Percentiles rank a stretch among this genome's conserved stretches.
Conservation (phyloP, 1,284 basidiomycete species). For the Trichosporon ovoides region DNA sequence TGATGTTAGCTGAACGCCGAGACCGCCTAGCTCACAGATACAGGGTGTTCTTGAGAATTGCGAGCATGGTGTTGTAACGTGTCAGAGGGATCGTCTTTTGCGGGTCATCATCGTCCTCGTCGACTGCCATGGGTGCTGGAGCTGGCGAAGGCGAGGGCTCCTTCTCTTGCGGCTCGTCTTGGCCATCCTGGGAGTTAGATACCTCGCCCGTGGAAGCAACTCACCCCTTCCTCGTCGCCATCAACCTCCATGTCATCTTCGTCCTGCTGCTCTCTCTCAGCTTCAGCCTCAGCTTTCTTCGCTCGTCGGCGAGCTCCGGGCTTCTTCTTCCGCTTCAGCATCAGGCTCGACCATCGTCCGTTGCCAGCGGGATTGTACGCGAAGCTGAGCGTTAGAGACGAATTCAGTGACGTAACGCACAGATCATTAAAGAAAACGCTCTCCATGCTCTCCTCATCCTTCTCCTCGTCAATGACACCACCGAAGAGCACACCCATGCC, state of each 20-base stretch:
- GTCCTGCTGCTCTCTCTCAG: constrained; percentile 41
- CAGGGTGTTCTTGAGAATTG: constrained; percentile 75
- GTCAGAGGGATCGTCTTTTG: constrained; percentile 63
- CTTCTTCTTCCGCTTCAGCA: constrained; percentile 56
- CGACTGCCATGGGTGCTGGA: constrained; percentile 2
- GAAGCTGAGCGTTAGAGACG: constrained; percentile 53
- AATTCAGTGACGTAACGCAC: constrained; percentile 49
- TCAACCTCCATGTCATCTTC: constrained; percentile 29
- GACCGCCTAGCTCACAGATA: constrained; percentile 65
- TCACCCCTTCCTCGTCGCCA: constrained; percentile 13
- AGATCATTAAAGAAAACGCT: constrained; percentile 80
- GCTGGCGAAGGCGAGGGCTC: constrained; percentile 8
- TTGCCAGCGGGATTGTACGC: constrained; percentile 73
- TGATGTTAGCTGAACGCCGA: constrained; percentile 36
- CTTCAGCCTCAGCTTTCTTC: constrained; percentile 25
- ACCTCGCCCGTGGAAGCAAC: constrained; percentile 20
- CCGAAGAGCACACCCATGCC: constrained; percentile 77
- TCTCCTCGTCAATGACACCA: constrained; percentile 86
- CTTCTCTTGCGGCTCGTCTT: constrained; percentile 13
- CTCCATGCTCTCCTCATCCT: constrained; percentile 76
- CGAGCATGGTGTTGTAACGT: constrained; percentile 86
- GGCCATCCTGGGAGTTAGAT: constrained; percentile 39
- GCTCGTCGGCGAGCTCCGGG: constrained; percentile 49
- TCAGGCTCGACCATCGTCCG: constrained; percentile 74
- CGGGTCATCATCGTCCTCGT: constrained; percentile 60